phyloP scores from a whole-genome alignment of 768 basidiomycete species.

The Myochromella boudieri region DNA sequence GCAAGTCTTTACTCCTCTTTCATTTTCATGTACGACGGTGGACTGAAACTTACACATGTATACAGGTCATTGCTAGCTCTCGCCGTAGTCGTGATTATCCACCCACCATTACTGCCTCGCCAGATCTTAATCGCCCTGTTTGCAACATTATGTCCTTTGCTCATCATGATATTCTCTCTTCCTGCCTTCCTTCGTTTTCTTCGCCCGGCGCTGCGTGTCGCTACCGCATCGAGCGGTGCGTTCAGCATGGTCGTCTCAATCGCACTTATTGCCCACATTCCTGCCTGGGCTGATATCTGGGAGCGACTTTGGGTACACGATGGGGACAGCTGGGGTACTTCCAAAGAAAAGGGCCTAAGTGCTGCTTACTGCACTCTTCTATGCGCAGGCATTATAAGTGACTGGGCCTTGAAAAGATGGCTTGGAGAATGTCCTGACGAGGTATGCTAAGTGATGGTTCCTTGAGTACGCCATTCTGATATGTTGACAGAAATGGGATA shows the following conservation, averaged over 20 bases:
- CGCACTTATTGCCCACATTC: constrained; percentile 48
- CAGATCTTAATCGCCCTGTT: constrained; percentile 37
- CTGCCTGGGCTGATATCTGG: constrained; percentile 63
- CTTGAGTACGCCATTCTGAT: neutral
- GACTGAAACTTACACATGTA: constrained; percentile 25
- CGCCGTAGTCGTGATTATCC: constrained; percentile 18
- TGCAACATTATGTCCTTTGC: constrained; percentile 38
- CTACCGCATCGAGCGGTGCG: constrained; percentile 52
- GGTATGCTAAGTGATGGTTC: constrained; percentile 31
- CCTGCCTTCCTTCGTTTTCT: constrained; percentile 47
- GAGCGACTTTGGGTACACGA: constrained; percentile 56
- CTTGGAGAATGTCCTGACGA: constrained; percentile 72
- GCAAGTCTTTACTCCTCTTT: constrained; percentile 34
- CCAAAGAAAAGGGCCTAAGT: constrained; percentile 56
- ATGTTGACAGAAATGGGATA: constrained; percentile 61
- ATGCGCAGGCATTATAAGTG: constrained; percentile 41
- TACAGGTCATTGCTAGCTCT: constrained; percentile 23
- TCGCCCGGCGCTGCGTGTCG: constrained; percentile 49
- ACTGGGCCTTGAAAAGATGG: constrained; percentile 55
- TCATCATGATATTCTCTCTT: constrained; percentile 39
- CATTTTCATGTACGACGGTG: constrained; percentile 19
- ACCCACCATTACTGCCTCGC: constrained; percentile 37
- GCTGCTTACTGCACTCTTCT: constrained; percentile 57
- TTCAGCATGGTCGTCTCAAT: constrained; percentile 56
- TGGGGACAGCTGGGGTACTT: constrained; percentile 51